Evolutionary conservation across 441 rosid species (phyloP).

Genomic region (Cnidoscolus chayamansa): DNA sequence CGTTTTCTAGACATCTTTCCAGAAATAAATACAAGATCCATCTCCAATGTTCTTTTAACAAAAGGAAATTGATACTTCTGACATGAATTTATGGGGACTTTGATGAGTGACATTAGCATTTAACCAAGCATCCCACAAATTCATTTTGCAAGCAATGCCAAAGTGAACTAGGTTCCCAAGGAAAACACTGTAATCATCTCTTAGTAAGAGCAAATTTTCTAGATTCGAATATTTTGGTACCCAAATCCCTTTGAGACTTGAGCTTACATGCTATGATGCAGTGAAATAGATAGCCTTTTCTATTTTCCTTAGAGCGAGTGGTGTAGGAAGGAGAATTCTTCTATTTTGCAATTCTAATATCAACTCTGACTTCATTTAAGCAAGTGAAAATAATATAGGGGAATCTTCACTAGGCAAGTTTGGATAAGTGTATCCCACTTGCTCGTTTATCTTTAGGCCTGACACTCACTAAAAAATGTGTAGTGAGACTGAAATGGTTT

Average conservation of each 20-base stretch:
- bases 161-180: not conserved
- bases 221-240: not conserved
- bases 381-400: not conserved
- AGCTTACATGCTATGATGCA: not conserved
- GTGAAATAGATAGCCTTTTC: too few species aligned
- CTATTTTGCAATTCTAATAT: not conserved
- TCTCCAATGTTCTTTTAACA: not conserved
- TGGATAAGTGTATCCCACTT: not conserved
- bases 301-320: too few species aligned
- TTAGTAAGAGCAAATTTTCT: not conserved
- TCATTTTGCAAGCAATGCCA: not conserved
- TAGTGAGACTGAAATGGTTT: too few species aligned
- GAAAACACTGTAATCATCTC: not conserved
- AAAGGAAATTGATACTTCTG: not conserved
- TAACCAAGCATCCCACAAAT: not conserved
- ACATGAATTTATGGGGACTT: not conserved
- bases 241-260: not conserved
- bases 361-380: not conserved
- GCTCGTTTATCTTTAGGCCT: too few species aligned
- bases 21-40: not conserved
- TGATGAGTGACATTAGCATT: not conserved
- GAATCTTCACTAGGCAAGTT: not conserved
- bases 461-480: too few species aligned
- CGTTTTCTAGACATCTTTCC: not conserved
- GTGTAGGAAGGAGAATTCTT: not conserved